Percentiles rank a stretch among this genome's conserved stretches.
These are phyloP conservation scores for Mucor mucedo DNA, from an alignment of 371 early-diverging fungal genomes.

Conservation along the genomic window DNA sequence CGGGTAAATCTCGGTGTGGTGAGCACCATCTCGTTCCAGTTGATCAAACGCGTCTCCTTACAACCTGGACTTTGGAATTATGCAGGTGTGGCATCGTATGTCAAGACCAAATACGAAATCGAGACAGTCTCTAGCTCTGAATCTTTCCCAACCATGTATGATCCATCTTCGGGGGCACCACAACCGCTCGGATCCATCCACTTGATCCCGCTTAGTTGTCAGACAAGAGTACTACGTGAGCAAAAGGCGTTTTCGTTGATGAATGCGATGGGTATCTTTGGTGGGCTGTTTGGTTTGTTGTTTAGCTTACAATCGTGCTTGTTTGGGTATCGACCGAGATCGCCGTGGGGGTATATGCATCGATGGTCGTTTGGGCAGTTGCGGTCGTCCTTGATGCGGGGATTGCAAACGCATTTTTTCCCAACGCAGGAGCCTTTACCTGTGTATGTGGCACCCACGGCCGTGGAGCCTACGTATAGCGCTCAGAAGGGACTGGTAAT, in stretches of 20 bases:
- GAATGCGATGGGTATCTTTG: constrained; percentile 30
- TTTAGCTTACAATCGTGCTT: constrained; percentile 27
- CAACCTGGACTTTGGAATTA: constrained; percentile 24
- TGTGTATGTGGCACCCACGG: too few relatives aligned
- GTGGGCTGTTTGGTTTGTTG: constrained; percentile 22
- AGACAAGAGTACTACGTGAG: constrained; percentile 20
- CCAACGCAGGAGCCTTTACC: background rate
- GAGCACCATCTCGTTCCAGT: constrained; percentile 15
- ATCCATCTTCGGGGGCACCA: background rate
- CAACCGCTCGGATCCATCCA: constrained; percentile 24
- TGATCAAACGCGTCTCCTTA: constrained; percentile 16
- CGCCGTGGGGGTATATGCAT: constrained; percentile 32
- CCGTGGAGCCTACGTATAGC: too few relatives aligned
- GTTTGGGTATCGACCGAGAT: constrained; percentile 30
- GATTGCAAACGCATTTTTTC: constrained; percentile 24
- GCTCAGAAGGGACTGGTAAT: background rate
- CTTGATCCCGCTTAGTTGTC: constrained; percentile 14
- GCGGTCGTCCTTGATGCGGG: constrained; percentile 19
- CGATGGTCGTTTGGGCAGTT: constrained; percentile 35
- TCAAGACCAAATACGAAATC: constrained; percentile 13
- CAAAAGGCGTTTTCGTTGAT: constrained; percentile 25
- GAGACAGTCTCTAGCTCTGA: constrained; percentile 22
- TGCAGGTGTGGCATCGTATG: constrained; percentile 21
- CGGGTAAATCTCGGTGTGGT: constrained; percentile 7
- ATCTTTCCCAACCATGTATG: constrained; percentile 8